Evolutionary conservation across 1,139 yeast species (phyloP).

Genomic region (Debaryomyces nepalensis): DNA sequence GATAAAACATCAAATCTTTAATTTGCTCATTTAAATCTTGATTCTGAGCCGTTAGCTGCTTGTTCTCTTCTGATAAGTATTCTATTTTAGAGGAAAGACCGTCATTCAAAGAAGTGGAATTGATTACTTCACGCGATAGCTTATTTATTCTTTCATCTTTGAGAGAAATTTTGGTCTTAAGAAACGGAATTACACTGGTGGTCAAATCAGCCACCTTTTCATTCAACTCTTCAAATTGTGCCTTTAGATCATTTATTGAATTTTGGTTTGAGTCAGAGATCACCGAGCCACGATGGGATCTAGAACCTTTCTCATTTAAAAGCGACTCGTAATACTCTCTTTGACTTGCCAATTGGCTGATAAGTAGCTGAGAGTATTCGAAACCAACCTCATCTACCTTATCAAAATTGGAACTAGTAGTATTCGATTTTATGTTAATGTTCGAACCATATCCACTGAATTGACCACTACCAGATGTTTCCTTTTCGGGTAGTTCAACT

Average conservation of each 20-base stretch:
- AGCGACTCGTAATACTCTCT: conserved; percentile 79
- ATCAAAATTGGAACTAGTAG: conserved; percentile 25
- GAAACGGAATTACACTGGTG: conserved; percentile 36
- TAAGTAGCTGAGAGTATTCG: conserved; percentile 78
- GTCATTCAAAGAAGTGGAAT: conserved; percentile 51
- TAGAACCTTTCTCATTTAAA: conserved; percentile 44
- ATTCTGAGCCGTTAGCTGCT: conserved; percentile 41
- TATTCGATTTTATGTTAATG: conserved; percentile 13
- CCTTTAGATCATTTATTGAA: conserved; percentile 38
- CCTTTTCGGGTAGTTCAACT: conserved; percentile 64
- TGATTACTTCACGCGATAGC: conserved; percentile 36
- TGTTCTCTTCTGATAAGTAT: conserved; percentile 42
- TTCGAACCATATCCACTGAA: conserved; percentile 1
- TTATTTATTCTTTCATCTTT: conserved; percentile 39
- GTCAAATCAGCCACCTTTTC: conserved; percentile 29
- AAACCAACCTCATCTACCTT: conserved; percentile 62
- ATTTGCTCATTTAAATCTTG: conserved; percentile 69
- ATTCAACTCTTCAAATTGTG: conserved; percentile 37
- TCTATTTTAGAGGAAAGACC: conserved; percentile 65
- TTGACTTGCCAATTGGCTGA: conserved; percentile 88
- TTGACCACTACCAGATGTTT: conserved; percentile 20
- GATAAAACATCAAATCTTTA: conserved; percentile 78
- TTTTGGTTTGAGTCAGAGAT: conserved; percentile 22
- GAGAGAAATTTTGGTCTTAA: conserved; percentile 32
- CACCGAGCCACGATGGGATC: conserved; percentile 27